A percentile compares a stretch with the other conserved stretches of the same genome.
These are phyloP conservation scores for Canavalia gladiata DNA, from an alignment of 306 rosid genomes.

Conservation along the genomic window DNA sequence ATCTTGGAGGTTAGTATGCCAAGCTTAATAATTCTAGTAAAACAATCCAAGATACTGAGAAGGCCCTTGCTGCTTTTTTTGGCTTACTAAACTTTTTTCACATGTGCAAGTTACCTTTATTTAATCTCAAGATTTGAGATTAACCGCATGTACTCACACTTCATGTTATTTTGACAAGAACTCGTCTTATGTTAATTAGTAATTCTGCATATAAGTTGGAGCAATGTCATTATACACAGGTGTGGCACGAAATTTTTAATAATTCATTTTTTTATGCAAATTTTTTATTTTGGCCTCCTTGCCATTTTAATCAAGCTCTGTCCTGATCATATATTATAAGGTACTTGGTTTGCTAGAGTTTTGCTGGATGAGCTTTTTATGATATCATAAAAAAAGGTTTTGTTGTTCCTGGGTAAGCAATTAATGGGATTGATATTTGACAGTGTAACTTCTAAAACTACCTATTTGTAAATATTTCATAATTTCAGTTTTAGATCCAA, in stretches of 20 bases:
- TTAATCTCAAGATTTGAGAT: neutral
- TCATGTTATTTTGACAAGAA: constrained; percentile 12
- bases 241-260: neutral
- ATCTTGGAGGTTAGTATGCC: neutral
- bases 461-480: constrained; percentile 13
- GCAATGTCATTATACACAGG: neutral
- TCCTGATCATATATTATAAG: neutral
- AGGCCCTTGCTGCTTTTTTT: neutral
- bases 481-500: neutral
- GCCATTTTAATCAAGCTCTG: neutral
- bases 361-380: neutral
- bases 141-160: neutral
- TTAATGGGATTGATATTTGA: constrained; percentile 17
- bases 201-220: neutral
- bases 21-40: neutral
- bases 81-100: neutral
- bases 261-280: neutral
- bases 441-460: neutral
- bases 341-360: neutral
- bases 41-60: neutral
- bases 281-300: neutral
- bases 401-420: neutral
- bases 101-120: neutral
- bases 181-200: neutral
- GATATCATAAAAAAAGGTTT: neutral